Evolutionary conservation across 2,329 filamentous ascomycete genomes (phyloP).

Genomic region (Diaporthe aspalathi): DNA sequence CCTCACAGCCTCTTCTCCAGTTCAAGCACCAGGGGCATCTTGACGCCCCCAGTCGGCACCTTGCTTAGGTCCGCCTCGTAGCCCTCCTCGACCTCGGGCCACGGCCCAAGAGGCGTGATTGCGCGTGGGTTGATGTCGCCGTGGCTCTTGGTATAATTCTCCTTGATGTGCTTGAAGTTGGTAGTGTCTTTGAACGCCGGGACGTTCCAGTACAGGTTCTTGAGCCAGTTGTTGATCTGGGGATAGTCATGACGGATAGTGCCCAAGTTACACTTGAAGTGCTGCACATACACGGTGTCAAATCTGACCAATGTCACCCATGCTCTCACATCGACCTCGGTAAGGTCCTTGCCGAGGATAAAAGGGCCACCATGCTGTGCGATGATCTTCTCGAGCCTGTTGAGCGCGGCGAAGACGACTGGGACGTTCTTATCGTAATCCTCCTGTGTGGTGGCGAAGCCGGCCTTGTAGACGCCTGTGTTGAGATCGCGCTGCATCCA

Average conservation of each 20-base stretch:
- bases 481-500: slow-evolving; percentile 70
- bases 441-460: slow-evolving; percentile 67
- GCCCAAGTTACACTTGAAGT: slow-evolving; percentile 75
- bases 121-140: slow-evolving; percentile 68
- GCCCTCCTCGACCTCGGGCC: slow-evolving; percentile 65
- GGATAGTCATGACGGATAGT: slow-evolving; percentile 71
- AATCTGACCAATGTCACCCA: slow-evolving; percentile 71
- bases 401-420: slow-evolving; percentile 68
- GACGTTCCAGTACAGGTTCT: slow-evolving; percentile 68
- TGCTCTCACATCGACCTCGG: slow-evolving; percentile 68
- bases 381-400: slow-evolving; percentile 64
- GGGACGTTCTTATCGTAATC: slow-evolving; percentile 66
- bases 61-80: slow-evolving; percentile 61
- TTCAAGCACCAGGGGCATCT: slow-evolving; percentile 54
- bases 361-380: slow-evolving; percentile 58
- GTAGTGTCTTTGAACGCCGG: slow-evolving; percentile 68
- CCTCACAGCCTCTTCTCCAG: slow-evolving; percentile 43
- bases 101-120: slow-evolving; percentile 73
- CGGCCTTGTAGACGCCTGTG: slow-evolving; percentile 70
- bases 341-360: slow-evolving; percentile 65
- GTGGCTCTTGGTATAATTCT: slow-evolving; percentile 71
- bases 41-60: slow-evolving; percentile 59
- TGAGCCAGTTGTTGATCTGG: slow-evolving; percentile 69
- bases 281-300: slow-evolving; percentile 71
- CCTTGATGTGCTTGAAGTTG: slow-evolving; percentile 75